Evolutionary conservation across 139 green algal genomes (phyloP).

Genomic region (Volvox reticuliferus): DNA sequence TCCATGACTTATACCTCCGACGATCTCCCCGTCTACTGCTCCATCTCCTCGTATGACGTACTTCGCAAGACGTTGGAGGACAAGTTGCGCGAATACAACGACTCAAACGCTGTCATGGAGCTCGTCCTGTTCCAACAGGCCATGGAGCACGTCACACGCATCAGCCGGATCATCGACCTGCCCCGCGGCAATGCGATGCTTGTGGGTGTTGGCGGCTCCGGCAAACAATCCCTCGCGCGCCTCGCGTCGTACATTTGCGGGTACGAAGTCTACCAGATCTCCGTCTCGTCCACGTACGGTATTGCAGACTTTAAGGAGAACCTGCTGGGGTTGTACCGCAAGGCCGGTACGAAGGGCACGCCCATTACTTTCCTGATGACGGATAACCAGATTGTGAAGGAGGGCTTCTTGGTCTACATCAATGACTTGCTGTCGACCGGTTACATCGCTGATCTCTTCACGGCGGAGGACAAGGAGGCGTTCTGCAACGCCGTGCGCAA

Average conservation of each 20-base stretch:
- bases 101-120: constrained; percentile 92
- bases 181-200: constrained; percentile 88
- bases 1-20: constrained; percentile 82
- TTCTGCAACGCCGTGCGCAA: constrained; percentile 88
- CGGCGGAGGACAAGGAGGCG: constrained; percentile 90
- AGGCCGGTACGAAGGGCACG: constrained; percentile 85
- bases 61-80: constrained; percentile 87
- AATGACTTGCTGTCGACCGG: constrained; percentile 92
- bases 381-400: constrained; percentile 84
- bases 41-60: background rate
- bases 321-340: constrained; percentile 91
- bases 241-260: constrained; percentile 88
- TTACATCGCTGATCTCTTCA: constrained; percentile 91
- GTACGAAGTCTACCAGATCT: constrained; percentile 81
- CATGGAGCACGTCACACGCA: constrained; percentile 93
- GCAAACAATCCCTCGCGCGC: constrained; percentile 87
- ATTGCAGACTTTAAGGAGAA: constrained; percentile 91
- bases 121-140: constrained; percentile 94
- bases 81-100: constrained; percentile 90
- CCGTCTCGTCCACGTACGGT: constrained; percentile 87
- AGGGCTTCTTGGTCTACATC: constrained; percentile 91
- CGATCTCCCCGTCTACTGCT: constrained; percentile 73
- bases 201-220: constrained; percentile 89
- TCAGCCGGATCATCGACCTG: constrained; percentile 87
- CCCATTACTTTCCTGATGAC: constrained; percentile 92